Evolutionary conservation across 257 asterid species (phyloP), one percentile per base, ranked within the genome.

Genomic region (Jacaranda copaia): DNA sequence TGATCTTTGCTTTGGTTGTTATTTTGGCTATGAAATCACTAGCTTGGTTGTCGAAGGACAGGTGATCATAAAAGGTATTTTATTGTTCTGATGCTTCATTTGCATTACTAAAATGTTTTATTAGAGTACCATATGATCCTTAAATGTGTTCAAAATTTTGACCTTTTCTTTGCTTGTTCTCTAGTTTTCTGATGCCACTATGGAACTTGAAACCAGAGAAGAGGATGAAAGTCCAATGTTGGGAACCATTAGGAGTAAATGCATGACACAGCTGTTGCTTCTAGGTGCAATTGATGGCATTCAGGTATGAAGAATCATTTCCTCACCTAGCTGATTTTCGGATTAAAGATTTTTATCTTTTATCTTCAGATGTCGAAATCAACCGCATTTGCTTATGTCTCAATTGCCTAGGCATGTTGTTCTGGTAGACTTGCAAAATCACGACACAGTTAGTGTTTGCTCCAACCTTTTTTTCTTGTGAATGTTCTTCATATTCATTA

Each of bases 191-290:
- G 97, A 86, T 69, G 79, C 79, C 75, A 62, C 68, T 59, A 52
- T 62, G 79, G 97, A 92, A 75, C 80, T 88, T 64, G 93, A 83
- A 55, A 80, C 75, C 32, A 81, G 81, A 80, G 89, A 88, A 32
- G 95, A 85, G 87, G 93, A 86, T 76, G 97, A 93, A 87, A 90
- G 87, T 86, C 89, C 89, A 49, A 25, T 76, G 71, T 75, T 89
- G 85, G 91, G 75, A 79, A 88, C 81, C 70, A 84, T 93, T 76
- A 84, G 99, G 89, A 91, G 97, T 88, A 96, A 96, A 89, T 93
- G 99, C 88, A 81, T 96, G 78, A 93, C 99, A 0, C 99, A 96
- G 88, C 83, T 96, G 77, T 83, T 96, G 84, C 99, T 96, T 79
- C 79, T 96, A 64, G 96, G 97, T 72, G 96, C 94, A 73, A 88